Percentiles rank a stretch among this genome's conserved stretches.
Conservation (phyloP, 768 basidiomycete species). For the Botryobasidium botryosum region DNA sequence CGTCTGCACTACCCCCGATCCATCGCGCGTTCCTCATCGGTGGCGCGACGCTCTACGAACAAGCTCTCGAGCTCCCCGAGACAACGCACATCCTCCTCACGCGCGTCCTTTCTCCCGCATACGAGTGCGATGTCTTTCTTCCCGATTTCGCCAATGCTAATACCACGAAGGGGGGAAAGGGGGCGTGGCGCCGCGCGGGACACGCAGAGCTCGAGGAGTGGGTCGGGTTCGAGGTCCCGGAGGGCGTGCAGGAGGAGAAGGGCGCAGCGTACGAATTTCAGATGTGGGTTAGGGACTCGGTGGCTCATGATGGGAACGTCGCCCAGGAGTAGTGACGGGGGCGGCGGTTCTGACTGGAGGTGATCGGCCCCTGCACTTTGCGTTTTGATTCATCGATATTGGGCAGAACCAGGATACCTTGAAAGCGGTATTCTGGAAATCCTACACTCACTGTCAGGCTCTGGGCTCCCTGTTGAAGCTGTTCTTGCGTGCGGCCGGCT, state of each 20-base stretch:
- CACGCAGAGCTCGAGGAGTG: conserved; percentile 54
- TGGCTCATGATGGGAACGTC: too few relatives aligned
- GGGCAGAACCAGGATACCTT: too few relatives aligned
- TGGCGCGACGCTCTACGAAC: conserved; percentile 70
- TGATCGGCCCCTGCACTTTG: too few relatives aligned
- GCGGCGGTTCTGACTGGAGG: too few relatives aligned
- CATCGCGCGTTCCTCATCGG: conserved; percentile 76
- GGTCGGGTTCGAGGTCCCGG: conserved; percentile 64
- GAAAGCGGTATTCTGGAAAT: too few relatives aligned
- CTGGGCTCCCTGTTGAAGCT: too few relatives aligned
- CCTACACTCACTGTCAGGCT: too few relatives aligned
- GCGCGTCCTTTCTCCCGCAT: conserved; percentile 54
- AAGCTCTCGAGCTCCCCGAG: conserved; percentile 31
- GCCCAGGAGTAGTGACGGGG: too few relatives aligned
- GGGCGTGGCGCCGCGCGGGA: conserved; percentile 22
- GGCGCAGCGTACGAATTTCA: conserved; percentile 81
- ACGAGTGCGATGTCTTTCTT: conserved; percentile 77
- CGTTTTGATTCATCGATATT: too few relatives aligned
- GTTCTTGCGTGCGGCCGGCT: too few relatives aligned
- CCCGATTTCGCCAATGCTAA: conserved; percentile 36
- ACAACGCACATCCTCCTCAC: conserved; percentile 71
- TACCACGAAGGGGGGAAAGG: background rate
- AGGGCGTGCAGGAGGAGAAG: conserved; percentile 65
- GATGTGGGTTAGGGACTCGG: conserved; percentile 61
- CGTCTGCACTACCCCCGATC: conserved; percentile 19